A percentile compares a stretch with the other conserved stretches of the same genome.
phyloP scores from a whole-genome alignment of 768 basidiomycete genomes.

The Mycena sanguinolenta region DNA sequence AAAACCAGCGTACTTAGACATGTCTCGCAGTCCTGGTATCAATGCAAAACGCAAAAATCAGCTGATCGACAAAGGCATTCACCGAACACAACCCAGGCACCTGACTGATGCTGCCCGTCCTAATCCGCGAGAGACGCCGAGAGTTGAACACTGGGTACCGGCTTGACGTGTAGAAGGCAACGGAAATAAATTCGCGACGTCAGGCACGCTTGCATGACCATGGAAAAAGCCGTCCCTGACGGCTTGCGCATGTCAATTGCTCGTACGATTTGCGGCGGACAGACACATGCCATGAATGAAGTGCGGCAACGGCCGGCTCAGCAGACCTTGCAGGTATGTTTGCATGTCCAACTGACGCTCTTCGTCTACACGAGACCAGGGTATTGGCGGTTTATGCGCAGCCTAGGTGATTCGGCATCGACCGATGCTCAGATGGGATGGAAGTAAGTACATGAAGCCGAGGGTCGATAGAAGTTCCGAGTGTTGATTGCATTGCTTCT shows the following conservation, averaged over 20 bases:
- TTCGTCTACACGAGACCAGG: not conserved
- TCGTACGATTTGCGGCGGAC: conserved; percentile 11
- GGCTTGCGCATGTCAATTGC: conserved; percentile 1
- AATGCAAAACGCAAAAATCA: conserved; percentile 6
- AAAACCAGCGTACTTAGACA: too few species aligned
- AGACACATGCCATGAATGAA: conserved; percentile 5
- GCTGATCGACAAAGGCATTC: conserved; percentile 15
- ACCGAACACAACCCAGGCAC: not conserved
- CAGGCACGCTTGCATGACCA: conserved; percentile 25
- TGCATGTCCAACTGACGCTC: conserved; percentile 20
- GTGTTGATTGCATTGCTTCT: conserved; percentile 20
- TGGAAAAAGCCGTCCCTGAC: conserved; percentile 3
- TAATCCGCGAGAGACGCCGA: not conserved
- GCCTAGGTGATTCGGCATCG: conserved; percentile 1
- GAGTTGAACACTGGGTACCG: not conserved
- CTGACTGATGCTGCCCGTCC: conserved; percentile 19
- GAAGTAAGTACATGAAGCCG: too few species aligned
- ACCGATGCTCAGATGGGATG: too few species aligned
- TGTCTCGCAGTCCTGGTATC: not conserved
- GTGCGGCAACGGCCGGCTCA: conserved; percentile 17
- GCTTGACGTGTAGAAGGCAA: conserved; percentile 3
- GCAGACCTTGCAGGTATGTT: not conserved
- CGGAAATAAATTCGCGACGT: not conserved
- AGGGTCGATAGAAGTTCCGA: conserved; percentile 26
- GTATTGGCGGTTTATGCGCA: conserved; percentile 7